These are phyloP conservation scores for Phytophthora palmivora DNA, from an alignment of 352 stramenopile genomes.

Conservation along the genomic window DNA sequence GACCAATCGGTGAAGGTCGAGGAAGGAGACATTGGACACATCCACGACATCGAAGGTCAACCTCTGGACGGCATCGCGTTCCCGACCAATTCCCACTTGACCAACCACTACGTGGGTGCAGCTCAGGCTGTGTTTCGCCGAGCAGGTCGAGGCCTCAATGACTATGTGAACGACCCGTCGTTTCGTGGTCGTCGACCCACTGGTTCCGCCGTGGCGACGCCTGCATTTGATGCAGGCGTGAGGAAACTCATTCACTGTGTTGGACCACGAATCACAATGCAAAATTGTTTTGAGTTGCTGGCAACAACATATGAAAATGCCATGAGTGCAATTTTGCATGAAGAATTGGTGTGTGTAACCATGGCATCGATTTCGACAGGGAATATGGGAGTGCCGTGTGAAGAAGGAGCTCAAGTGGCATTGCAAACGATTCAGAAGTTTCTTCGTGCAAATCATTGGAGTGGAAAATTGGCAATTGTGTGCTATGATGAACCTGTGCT, in stretches of 20 bases:
- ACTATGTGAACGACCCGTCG: constrained; percentile 40
- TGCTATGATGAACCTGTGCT: too few relatives aligned
- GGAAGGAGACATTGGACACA: constrained; percentile 45
- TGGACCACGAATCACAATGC: constrained; percentile 46
- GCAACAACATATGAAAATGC: constrained; percentile 52
- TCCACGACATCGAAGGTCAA: constrained; percentile 33
- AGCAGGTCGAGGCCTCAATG: constrained; percentile 40
- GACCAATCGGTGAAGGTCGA: constrained; percentile 33
- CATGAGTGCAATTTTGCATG: constrained; percentile 43
- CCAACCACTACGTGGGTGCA: constrained; percentile 51
- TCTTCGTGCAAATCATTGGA: too few relatives aligned
- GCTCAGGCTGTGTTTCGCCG: constrained; percentile 53
- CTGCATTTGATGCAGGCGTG: constrained; percentile 56
- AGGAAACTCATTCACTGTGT: constrained; percentile 65
- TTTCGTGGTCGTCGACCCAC: constrained; percentile 34
- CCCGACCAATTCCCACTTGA: constrained; percentile 48
- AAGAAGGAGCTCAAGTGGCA: too few relatives aligned
- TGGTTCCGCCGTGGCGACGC: constrained; percentile 51
- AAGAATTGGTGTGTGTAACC: constrained; percentile 53
- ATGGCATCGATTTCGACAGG: constrained; percentile 72
- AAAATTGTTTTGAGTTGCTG: constrained; percentile 44
- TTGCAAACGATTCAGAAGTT: too few relatives aligned
- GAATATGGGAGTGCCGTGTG: constrained; percentile 32
- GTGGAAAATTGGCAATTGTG: too few relatives aligned
- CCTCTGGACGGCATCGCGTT: constrained; percentile 51